Base-by-base conservation (phyloP, 768 basidiomycete species). In the Podaxis pistillaris region DNA sequence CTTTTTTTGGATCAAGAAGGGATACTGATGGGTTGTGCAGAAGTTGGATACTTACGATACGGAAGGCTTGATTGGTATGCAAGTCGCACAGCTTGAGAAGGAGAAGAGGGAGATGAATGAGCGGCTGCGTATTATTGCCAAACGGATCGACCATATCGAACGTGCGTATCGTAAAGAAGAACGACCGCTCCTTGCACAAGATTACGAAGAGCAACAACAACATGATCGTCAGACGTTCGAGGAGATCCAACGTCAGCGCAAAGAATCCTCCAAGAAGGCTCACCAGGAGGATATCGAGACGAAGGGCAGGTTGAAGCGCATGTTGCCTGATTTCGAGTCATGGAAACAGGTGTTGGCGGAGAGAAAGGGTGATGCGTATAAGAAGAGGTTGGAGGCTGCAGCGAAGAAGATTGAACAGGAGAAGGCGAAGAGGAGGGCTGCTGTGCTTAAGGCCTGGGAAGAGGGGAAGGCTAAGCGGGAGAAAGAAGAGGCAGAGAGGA, bases 121-220 rank as follows among this genome's bases (percentile, higher is more conserved):
- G 68, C 85, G 90, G 22, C 81, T 96, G 53, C 88, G 94, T 24
- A 85, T 96, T 66, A 83, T 89, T 49, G 73, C 87, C 40, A 98
- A 98, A 77, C 90, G 95, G 26, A 85, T 98, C 68, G 97, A 98
- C 71, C 96, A 99, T 76, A 73, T 91, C 72, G 96, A 98, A 76
- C 93, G 95, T 58, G 95, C 96, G 0, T 92, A 89, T 77, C 90
- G 96, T 67, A 94, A 94, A 74, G 95, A 94, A 54, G 96, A 98
- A 72, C 84, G 88, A 5, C 91, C 95, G 0, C 80, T 98, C 2
- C 83, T 98, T 49, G 84, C 82, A 1, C 79, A 90, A 67, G 97
- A 98, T 74, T 98, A 98, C 71, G 88, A 89, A 36, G 73, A 78
- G 2, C 96, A 99, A 72, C 94, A 97, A 73, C 82, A 82, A 41